phyloP scores from a whole-genome alignment of 2,329 filamentous ascomycete genomes.

The Tolypocladium endophyticum region DNA sequence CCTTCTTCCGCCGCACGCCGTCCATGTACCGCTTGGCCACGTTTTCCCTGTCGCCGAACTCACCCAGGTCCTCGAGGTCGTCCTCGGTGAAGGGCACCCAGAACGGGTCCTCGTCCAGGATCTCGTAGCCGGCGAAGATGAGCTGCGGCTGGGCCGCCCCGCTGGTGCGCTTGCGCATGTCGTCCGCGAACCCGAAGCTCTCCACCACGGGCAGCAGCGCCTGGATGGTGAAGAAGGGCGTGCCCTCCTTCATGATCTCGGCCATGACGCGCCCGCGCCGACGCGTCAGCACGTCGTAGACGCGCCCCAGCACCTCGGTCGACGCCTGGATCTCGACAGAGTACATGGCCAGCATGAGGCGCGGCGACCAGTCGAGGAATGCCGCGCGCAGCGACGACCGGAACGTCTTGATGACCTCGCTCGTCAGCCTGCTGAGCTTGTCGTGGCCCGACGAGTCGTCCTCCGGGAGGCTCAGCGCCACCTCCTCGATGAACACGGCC shows the following conservation, averaged over 20 bases:
- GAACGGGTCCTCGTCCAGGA: slow-evolving; percentile 91
- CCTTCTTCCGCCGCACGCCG: slow-evolving; percentile 75
- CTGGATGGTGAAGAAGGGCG: slow-evolving; percentile 90
- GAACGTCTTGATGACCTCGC: slow-evolving; percentile 84
- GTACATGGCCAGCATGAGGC: slow-evolving; percentile 97
- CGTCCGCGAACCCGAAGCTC: slow-evolving; percentile 91
- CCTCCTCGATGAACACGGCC: slow-evolving; percentile 79
- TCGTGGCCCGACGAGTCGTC: slow-evolving; percentile 50
- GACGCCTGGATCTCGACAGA: slow-evolving; percentile 94
- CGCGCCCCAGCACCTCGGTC: slow-evolving; percentile 86
- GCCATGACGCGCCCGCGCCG: slow-evolving; percentile 81
- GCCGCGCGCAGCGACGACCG: slow-evolving; percentile 74
- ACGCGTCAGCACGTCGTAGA: slow-evolving; percentile 95
- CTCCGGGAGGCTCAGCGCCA: slow-evolving; percentile 48
- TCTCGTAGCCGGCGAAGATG: slow-evolving; percentile 85
- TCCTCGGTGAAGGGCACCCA: slow-evolving; percentile 97
- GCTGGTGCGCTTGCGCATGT: slow-evolving; percentile 89
- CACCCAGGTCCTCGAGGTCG: slow-evolving; percentile 89
- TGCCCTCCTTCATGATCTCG: slow-evolving; percentile 88
- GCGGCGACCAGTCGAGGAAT: slow-evolving; percentile 91
- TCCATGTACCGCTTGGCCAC: slow-evolving; percentile 96
- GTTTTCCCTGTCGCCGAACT: slow-evolving; percentile 88
- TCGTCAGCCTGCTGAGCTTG: slow-evolving; percentile 69
- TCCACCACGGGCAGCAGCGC: slow-evolving; percentile 84
- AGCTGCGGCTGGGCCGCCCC: slow-evolving; percentile 88